These are phyloP conservation scores for Vinca minor DNA, from an alignment of 257 asterid genomes.

Conservation along the genomic window DNA sequence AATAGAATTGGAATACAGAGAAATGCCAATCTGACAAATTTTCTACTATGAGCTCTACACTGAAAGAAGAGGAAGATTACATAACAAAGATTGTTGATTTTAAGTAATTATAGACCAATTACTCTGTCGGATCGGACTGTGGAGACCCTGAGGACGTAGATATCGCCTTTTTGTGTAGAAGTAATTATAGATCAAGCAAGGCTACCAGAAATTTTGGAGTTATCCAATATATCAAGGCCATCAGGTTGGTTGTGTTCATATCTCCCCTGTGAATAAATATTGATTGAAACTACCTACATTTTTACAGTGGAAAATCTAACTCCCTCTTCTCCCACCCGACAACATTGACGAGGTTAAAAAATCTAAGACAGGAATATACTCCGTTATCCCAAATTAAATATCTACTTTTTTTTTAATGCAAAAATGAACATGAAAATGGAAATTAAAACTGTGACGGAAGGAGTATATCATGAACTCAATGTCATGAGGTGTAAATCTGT, in stretches of 20 bases:
- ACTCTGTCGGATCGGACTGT: too few relatives aligned
- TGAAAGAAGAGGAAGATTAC: background rate
- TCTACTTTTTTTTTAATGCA: too few relatives aligned
- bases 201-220: constrained; percentile 10
- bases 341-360: too few relatives aligned
- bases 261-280: constrained; percentile 28
- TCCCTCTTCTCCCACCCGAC: constrained; percentile 7
- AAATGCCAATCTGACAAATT: background rate
- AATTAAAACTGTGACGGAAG: too few relatives aligned
- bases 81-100: constrained; percentile 13
- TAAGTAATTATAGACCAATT: constrained; percentile 7
- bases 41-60: background rate
- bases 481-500: constrained; percentile 1
- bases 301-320: constrained; percentile 31
- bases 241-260: constrained; percentile 16
- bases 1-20: background rate
- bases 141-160: too few relatives aligned
- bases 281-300: constrained; percentile 22
- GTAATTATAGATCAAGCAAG: constrained; percentile 19
- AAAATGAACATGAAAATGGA: too few relatives aligned
- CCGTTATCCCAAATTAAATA: too few relatives aligned
- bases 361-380: too few relatives aligned
- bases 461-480: too few relatives aligned
- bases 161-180: too few relatives aligned
- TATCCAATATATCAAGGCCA: constrained; percentile 27